These are phyloP conservation scores for Albugo laibachii DNA, from an alignment of 352 stramenopile species.

Conservation along the genomic window DNA sequence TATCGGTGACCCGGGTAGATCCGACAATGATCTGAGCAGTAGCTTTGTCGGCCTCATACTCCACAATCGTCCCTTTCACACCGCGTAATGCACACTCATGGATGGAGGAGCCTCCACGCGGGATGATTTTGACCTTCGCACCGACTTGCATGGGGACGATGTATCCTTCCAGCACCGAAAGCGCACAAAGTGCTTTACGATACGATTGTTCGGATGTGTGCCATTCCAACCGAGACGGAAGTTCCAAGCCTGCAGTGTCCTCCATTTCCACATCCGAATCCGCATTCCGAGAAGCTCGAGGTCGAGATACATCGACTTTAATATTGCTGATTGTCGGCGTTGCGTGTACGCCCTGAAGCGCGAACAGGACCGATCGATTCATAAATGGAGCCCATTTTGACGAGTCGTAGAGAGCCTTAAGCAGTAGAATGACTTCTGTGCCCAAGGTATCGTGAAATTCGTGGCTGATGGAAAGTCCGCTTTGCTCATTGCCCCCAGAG, in stretches of 20 bases:
- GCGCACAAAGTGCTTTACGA: conserved; percentile 41
- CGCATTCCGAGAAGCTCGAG: not conserved
- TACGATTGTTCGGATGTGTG: conserved; percentile 24
- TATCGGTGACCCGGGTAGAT: conserved; percentile 14
- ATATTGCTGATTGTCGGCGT: too few relatives aligned
- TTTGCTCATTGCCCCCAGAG: too few relatives aligned
- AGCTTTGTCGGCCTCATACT: conserved; percentile 65
- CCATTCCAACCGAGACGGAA: conserved; percentile 32
- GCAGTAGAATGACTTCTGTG: conserved; percentile 56
- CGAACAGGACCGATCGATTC: conserved; percentile 31
- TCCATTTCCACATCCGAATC: conserved; percentile 77
- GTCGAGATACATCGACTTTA: too few relatives aligned
- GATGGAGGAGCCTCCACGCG: conserved; percentile 31
- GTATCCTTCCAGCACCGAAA: conserved; percentile 69
- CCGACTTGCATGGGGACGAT: conserved; percentile 67
- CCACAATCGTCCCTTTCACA: conserved; percentile 46
- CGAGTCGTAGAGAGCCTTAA: conserved; percentile 63
- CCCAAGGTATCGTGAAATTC: conserved; percentile 7
- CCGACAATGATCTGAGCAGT: conserved; percentile 52
- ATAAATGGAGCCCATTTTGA: conserved; percentile 48
- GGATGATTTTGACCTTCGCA: conserved; percentile 69
- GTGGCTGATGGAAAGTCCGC: not conserved
- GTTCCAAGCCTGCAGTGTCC: conserved; percentile 31
- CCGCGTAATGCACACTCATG: conserved; percentile 65
- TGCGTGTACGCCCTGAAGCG: conserved; percentile 10